Evolutionary conservation across 2,329 filamentous ascomycete species (phyloP), one percentile per base, ranked within the genome.

Genomic region (Monilinia fructicola): DNA sequence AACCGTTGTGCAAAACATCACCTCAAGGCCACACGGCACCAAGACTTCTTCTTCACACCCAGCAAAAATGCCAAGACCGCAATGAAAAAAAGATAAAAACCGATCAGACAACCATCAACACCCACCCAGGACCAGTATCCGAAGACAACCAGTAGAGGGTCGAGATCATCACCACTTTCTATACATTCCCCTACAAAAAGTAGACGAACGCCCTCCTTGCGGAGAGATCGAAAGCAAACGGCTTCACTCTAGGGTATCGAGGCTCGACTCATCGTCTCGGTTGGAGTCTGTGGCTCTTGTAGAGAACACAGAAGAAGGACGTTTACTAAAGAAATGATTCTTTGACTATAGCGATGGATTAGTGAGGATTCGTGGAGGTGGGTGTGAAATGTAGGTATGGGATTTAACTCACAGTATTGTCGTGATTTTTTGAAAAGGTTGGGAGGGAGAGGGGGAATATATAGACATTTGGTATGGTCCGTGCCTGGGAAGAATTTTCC

Each of bases 111-210:
- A 90, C 89, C 90, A 84, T 90, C 90, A 83, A 85, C 84, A 87
- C 90, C 90, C 91, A 90, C 90, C 90, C 90, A 82, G 82, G 80
- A 81, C 82, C 80, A 82, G 85, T 85, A 90, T 88, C 90, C 90
- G 82, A 93, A 88, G 87, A 87, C 88, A 85, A 84, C 81, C 78
- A 81, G 76, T 78, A 83, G 84, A 81, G 89, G 90, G 90, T 88
- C 84, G 90, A 95, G 91, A 95, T 96, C 92, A 95, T 95, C 90
- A 92, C 88, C 89, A 88, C 89, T 88, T 86, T 90, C 90, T 93
- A 87, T 90, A 91, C 88, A 89, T 85, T 14, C 9, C 3, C 10
- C 5, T 23, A n/a, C 28, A n/a, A 7, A 6, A 44, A 12, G n/a
- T 10, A 44, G 6, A 16, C 11, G 14, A 60, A 31, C 54, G 64